phyloP scores from a whole-genome alignment of 2,329 filamentous ascomycete genomes.

The Fusarium marasasianum region DNA sequence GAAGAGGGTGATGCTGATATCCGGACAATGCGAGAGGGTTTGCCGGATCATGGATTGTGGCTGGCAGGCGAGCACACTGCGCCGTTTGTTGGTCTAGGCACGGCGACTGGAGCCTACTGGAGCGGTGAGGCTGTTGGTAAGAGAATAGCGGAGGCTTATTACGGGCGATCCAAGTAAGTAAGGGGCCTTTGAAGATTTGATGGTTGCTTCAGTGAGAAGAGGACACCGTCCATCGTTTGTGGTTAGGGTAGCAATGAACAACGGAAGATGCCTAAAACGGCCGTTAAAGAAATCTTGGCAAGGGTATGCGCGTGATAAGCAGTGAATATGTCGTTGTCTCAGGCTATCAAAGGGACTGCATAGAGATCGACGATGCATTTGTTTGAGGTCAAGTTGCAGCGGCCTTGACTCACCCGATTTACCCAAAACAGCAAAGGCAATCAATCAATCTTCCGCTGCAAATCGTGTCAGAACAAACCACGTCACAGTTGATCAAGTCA shows the following conservation, averaged over 20 bases:
- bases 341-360: background rate
- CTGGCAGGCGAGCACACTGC: slow-evolving; percentile 91
- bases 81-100: slow-evolving; percentile 88
- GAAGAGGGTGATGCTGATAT: slow-evolving; percentile 77
- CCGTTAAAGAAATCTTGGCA: background rate
- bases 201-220: background rate
- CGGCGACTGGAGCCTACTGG: slow-evolving; percentile 91
- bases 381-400: slow-evolving; percentile 1
- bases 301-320: slow-evolving; percentile 32
- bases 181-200: slow-evolving; percentile 3
- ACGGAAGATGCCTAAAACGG: background rate
- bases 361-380: slow-evolving; percentile 27
- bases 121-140: slow-evolving; percentile 81
- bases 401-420: slow-evolving; percentile 2
- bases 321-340: slow-evolving; percentile 14
- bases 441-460: background rate
- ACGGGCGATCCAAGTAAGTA: slow-evolving; percentile 50
- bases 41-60: slow-evolving; percentile 78
- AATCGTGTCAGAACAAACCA: background rate
- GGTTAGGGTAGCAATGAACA: background rate
- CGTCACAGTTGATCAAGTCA: background rate
- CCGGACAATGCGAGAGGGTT: slow-evolving; percentile 67
- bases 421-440: background rate
- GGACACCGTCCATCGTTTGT: background rate
- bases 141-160: slow-evolving; percentile 69